Evolutionary conservation across 495 filamentous ascomycete species (phyloP).

Genomic region (Penicillium malachiteum): DNA sequence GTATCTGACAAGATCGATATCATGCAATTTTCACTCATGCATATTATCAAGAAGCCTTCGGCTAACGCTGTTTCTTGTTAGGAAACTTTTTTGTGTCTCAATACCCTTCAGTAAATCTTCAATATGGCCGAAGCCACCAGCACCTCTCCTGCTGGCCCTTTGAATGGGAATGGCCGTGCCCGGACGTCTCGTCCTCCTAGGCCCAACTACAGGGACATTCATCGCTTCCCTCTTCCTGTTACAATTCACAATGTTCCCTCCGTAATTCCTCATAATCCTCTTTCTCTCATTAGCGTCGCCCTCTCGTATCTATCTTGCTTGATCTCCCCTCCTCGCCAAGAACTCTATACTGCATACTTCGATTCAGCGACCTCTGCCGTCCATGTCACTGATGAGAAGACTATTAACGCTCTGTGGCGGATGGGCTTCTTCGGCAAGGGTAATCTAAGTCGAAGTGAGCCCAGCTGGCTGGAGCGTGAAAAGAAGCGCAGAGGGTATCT

Average conservation of each 20-base stretch:
- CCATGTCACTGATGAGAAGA: constrained; percentile 73
- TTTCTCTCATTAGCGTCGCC: constrained; percentile 77
- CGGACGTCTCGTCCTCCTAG: constrained; percentile 51
- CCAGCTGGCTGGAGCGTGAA: constrained; percentile 85
- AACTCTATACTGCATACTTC: constrained; percentile 73
- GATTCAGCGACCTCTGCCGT: constrained; percentile 76
- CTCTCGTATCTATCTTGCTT: constrained; percentile 74
- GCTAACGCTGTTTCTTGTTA: constrained; percentile 23
- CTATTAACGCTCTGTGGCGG: constrained; percentile 84
- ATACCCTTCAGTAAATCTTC: constrained; percentile 15
- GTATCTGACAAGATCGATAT: constrained; percentile 78
- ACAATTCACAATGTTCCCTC: constrained; percentile 76
- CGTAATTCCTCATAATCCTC: constrained; percentile 87
- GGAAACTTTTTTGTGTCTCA: not conserved
- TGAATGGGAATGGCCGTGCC: constrained; percentile 12
- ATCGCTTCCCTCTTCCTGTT: constrained; percentile 77
- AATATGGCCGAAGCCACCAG: constrained; percentile 18
- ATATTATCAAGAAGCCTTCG: constrained; percentile 12
- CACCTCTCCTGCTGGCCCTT: constrained; percentile 10
- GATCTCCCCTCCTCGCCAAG: constrained; percentile 66
- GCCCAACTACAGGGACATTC: constrained; percentile 67
- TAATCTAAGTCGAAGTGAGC: constrained; percentile 86
- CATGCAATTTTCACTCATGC: constrained; percentile 9
- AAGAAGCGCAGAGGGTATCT: constrained; percentile 65
- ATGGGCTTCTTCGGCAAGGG: constrained; percentile 97